These are phyloP conservation scores for Ogataea haglerorum DNA, from an alignment of 805 yeast genomes.

Conservation along the genomic window DNA sequence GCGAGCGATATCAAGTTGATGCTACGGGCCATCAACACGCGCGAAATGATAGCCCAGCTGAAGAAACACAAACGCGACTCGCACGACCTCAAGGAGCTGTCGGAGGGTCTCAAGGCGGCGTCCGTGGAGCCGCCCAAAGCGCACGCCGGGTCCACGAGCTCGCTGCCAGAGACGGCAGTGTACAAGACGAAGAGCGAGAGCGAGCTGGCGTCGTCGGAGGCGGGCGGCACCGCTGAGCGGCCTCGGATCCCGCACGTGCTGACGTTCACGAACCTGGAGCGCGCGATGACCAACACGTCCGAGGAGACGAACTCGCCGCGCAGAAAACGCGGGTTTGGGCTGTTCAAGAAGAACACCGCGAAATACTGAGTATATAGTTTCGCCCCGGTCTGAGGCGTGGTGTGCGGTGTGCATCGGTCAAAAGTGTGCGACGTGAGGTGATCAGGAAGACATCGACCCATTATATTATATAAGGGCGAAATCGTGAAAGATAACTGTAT, in stretches of 20 bases:
- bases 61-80: conserved; percentile 29
- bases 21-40: conserved; percentile 51
- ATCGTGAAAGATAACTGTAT: conserved; percentile 3
- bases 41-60: conserved; percentile 45
- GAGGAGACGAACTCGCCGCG: conserved; percentile 3
- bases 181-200: conserved; percentile 4
- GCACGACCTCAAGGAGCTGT: conserved; percentile 1
- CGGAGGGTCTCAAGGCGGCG: not conserved
- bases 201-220: not conserved
- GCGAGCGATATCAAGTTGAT: conserved; percentile 64
- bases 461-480: conserved; percentile 6
- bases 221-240: not conserved
- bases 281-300: not conserved
- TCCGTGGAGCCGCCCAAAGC: not conserved
- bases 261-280: conserved; percentile 7
- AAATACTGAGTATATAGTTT: not conserved
- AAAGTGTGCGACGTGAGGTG: conserved; percentile 7
- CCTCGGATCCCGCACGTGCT: conserved; percentile 1
- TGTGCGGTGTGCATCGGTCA: not conserved
- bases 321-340: conserved; percentile 6
- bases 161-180: not conserved
- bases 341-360: conserved; percentile 6
- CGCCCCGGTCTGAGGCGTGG: conserved; percentile 2
- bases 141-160: not conserved
- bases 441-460: conserved; percentile 11